Conservation (phyloP, 192 early-diverging fungal genomes). For the Dissophora globulifera region DNA sequence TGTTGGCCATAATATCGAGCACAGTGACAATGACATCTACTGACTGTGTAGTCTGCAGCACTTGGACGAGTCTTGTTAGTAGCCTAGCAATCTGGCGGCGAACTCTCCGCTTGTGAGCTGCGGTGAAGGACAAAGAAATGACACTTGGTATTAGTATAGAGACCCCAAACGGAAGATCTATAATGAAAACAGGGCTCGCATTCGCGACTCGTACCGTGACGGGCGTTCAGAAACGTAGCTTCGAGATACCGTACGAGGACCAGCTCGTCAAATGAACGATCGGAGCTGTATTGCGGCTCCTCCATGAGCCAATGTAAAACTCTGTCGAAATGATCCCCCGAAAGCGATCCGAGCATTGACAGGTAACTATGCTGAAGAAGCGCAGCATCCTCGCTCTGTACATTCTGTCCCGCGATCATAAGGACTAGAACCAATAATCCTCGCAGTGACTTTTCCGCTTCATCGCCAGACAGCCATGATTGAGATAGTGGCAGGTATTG, state of each 20-base stretch:
- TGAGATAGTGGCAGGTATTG: conserved; percentile 27
- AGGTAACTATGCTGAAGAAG: conserved; percentile 28
- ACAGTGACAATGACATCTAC: conserved; percentile 40
- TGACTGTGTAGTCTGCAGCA: conserved; percentile 52
- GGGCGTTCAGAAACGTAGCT: conserved; percentile 20
- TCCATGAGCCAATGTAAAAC: conserved; percentile 37
- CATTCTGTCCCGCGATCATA: conserved; percentile 11
- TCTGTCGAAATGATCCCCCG: conserved; percentile 26
- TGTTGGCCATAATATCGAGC: conserved; percentile 49
- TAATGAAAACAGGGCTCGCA: too few species aligned
- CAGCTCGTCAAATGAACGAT: conserved; percentile 5
- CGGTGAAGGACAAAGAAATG: neutral
- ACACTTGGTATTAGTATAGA: too few species aligned
- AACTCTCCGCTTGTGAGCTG: conserved; percentile 55
- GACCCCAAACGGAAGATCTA: too few species aligned
- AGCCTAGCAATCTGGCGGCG: conserved; percentile 50
- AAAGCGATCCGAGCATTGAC: conserved; percentile 17
- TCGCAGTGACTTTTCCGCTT: conserved; percentile 2
- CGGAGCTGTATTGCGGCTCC: neutral
- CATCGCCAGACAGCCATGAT: conserved; percentile 1
- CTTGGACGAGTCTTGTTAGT: conserved; percentile 47
- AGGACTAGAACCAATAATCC: conserved; percentile 18
- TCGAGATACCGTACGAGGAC: conserved; percentile 35
- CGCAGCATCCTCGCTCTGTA: conserved; percentile 7
- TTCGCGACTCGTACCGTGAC: conserved; percentile 28